Evolutionary conservation across 306 rosid species (phyloP).

Genomic region (Dryas octopetala): DNA sequence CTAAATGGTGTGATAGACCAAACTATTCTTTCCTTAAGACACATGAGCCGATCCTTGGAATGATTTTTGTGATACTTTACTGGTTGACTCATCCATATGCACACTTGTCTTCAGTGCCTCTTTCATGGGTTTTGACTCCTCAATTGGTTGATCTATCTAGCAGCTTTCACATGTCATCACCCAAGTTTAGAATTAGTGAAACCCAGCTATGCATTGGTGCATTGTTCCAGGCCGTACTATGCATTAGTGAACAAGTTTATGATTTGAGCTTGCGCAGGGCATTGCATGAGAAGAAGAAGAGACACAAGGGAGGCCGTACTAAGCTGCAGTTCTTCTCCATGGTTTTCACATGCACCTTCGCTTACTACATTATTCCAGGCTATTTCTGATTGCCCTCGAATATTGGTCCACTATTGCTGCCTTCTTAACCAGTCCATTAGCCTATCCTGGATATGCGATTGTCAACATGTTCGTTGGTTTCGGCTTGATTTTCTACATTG

Average conservation of each 20-base stretch:
- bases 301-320: conserved; percentile 39
- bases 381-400: conserved; percentile 31
- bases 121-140: not conserved
- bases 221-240: not conserved
- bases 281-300: conserved; percentile 36
- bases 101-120: not conserved
- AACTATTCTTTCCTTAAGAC: not conserved
- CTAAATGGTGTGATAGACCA: not conserved
- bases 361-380: conserved; percentile 38
- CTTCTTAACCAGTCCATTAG: conserved; percentile 34
- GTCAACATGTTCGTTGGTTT: conserved; percentile 32
- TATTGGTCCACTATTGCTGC: conserved; percentile 35
- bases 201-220: not conserved
- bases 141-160: not conserved
- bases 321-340: conserved; percentile 39
- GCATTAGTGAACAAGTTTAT: not conserved
- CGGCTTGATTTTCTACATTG: conserved; percentile 25
- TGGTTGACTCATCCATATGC: not conserved
- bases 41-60: not conserved
- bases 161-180: not conserved
- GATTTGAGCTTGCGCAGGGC: conserved; percentile 28
- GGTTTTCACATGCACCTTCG: conserved; percentile 31
- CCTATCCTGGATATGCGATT: conserved; percentile 37
- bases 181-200: not conserved
- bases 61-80: not conserved